These are phyloP conservation scores for Saussurea involucrata DNA, from an alignment of 129 eudicot genomes.

Conservation along the genomic window DNA sequence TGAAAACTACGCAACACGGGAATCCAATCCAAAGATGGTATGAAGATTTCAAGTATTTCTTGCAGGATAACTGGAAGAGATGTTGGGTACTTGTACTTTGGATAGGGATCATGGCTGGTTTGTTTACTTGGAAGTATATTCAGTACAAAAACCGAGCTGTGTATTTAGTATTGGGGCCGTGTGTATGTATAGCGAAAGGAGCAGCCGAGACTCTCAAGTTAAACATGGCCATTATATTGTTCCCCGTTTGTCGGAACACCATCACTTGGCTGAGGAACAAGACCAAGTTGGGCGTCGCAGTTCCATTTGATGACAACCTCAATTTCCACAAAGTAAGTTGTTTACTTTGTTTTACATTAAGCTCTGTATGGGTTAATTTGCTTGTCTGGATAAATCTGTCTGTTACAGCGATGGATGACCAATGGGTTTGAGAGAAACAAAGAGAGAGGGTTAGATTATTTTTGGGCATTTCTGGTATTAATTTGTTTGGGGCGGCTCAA, in stretches of 20 bases:
- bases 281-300: conserved; percentile 50
- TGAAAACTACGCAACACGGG: conserved; percentile 38
- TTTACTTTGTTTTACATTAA: no score
- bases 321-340: conserved; percentile 89
- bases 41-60: conserved; percentile 49
- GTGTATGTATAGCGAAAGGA: conserved; percentile 84
- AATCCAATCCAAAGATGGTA: conserved; percentile 37
- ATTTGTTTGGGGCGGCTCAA: no score
- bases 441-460: no score
- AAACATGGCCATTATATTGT: conserved; percentile 81
- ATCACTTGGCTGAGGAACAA: conserved; percentile 90
- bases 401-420: no score
- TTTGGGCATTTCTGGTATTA: no score
- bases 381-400: no score
- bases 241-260: conserved; percentile 86
- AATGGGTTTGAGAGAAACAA: no score
- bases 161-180: conserved; percentile 58
- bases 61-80: conserved; percentile 78
- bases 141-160: conserved; percentile 55
- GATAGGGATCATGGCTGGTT: conserved; percentile 58
- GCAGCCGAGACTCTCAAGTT: conserved; percentile 89
- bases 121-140: conserved; percentile 64
- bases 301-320: conserved; percentile 84
- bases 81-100: conserved; percentile 81
- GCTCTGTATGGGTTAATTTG: no score